phyloP scores from a whole-genome alignment of 495 filamentous ascomycete species.

The Podospora comata region DNA sequence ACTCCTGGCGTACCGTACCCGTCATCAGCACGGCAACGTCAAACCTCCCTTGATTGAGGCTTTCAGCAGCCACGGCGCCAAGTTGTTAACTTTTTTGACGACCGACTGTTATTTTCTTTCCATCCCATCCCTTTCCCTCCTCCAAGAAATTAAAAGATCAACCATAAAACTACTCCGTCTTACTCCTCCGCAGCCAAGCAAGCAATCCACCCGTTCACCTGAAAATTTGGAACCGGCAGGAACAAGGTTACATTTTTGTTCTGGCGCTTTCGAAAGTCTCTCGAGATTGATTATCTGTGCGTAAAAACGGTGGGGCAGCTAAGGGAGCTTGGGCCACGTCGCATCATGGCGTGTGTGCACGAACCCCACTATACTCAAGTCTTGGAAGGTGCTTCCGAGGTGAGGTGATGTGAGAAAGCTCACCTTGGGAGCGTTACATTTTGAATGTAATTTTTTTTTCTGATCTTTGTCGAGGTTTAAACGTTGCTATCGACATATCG shows the following conservation, averaged over 20 bases:
- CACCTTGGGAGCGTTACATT: no score
- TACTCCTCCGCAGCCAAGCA: background rate
- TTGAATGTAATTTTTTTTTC: no score
- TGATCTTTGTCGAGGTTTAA: no score
- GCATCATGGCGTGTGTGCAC: background rate
- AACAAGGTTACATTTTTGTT: background rate
- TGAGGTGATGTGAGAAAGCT: no score
- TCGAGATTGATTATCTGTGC: background rate
- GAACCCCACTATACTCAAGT: background rate
- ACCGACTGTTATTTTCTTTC: background rate
- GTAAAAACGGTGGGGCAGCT: background rate
- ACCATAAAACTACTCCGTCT: background rate
- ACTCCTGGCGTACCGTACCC: background rate
- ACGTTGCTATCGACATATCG: no score
- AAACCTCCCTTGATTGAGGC: no score
- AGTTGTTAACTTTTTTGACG: background rate
- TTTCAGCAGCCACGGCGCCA: background rate
- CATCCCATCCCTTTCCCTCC: background rate
- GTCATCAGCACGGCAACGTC: background rate
- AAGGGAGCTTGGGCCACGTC: conserved; percentile 5
- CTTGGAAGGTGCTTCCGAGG: no score
- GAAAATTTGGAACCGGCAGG: background rate
- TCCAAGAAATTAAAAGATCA: background rate
- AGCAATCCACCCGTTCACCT: background rate
- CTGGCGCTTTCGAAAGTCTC: no score